These are phyloP conservation scores for Sugiyamaella paludigena DNA, from an alignment of 1,139 yeast species.

Conservation along the genomic window DNA sequence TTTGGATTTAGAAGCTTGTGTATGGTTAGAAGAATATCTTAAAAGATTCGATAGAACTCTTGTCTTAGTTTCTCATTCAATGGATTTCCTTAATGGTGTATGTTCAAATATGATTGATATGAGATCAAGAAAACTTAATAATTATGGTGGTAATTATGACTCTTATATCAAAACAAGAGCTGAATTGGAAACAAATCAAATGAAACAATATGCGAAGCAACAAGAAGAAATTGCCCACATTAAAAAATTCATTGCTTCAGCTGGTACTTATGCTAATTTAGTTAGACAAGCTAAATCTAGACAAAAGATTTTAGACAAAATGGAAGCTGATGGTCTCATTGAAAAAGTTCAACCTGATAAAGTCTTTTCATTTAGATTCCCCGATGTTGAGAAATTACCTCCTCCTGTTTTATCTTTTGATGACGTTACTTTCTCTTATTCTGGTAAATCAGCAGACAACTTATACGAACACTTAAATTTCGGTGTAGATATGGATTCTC, in stretches of 20 bases:
- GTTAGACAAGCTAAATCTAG: constrained; percentile 98
- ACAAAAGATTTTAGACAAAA: constrained; percentile 98
- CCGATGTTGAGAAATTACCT: constrained; percentile 94
- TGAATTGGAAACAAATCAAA: constrained; percentile 95
- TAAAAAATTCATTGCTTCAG: constrained; percentile 97
- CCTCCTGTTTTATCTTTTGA: constrained; percentile 98
- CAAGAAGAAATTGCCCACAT: constrained; percentile 98
- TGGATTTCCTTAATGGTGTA: constrained; percentile 98
- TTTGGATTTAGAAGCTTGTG: constrained; percentile 98
- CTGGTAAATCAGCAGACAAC: constrained; percentile 83
- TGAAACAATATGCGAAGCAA: constrained; percentile 95
- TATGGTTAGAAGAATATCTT: constrained; percentile 98
- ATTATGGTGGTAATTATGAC: constrained; percentile 98
- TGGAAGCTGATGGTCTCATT: constrained; percentile 99
- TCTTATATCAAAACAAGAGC: constrained; percentile 90
- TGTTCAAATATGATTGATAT: constrained; percentile 97
- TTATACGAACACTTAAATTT: constrained; percentile 87
- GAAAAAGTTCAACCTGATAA: constrained; percentile 90
- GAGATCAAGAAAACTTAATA: constrained; percentile 70
- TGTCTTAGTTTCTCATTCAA: constrained; percentile 95
- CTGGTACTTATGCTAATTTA: constrained; percentile 99
- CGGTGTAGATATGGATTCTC: constrained; percentile 99
- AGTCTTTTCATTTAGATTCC: constrained; percentile 91
- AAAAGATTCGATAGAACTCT: constrained; percentile 91
- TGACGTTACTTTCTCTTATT: constrained; percentile 88